Evolutionary conservation across 2,329 filamentous ascomycete genomes (phyloP), one percentile per base, ranked within the genome.

Genomic region (Tolypocladium album): DNA sequence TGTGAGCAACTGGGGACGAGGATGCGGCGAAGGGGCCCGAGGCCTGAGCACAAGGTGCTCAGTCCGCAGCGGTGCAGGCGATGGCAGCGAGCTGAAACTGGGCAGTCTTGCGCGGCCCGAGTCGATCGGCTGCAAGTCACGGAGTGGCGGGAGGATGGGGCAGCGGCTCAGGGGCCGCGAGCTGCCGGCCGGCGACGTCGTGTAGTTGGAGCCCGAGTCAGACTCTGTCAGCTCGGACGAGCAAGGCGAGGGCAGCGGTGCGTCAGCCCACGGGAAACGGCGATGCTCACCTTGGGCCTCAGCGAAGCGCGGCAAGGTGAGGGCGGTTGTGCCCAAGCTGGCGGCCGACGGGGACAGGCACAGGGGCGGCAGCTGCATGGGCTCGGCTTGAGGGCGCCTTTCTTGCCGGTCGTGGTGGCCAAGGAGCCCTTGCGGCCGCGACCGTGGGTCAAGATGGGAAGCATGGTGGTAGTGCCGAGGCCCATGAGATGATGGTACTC

Each of bases 161-260:
- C 20, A n/a, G 4, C 36, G 58, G 27, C 31, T 11, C 27, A 52
- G 59, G 3, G 34, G 6, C 13, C 31, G 52, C 34, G 57, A 56
- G 20, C n/a, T 42, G 9, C 38, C 39, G 17, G 56, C 47, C 20
- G 59, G 56, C 8, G 59, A 58, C 11, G 39, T 57, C 13, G 60
- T 61, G 42, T 61, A 61, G 39, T 57, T 56, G 34, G 52, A 50
- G 12, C 53, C 34, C 15, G 34, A 8, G 39, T 60, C 58, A 22
- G 53, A 62, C 31, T 58, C 60, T 4, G 58, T 9, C 9, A 24
- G 42, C 36, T 61, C 60, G 45, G 82, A 78, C 58, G 69, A 69
- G 59, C 66, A 69, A 6, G 75, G 75, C 8, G 75, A 76, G 2
- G 72, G 70, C 6, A 76, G 67, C 34, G 71, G 71, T 11, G 69